phyloP scores from a whole-genome alignment of 116 monocot genomes.

The Iris pallida region DNA sequence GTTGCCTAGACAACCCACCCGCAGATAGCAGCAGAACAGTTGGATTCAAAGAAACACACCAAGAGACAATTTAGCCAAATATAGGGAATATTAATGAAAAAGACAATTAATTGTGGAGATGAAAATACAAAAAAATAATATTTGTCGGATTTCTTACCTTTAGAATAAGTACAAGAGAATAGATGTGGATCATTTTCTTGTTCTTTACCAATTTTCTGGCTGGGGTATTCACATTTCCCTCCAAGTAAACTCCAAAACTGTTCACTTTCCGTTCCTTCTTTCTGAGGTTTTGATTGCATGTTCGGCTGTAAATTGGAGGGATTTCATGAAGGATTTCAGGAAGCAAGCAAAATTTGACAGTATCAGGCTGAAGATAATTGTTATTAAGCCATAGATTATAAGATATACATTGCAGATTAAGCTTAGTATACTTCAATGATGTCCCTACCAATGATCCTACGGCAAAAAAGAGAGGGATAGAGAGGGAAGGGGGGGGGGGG shows the following conservation, averaged over 20 bases:
- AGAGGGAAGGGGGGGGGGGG: too few relatives aligned
- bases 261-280: slow-evolving; percentile 80
- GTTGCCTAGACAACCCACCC: slow-evolving; percentile 36
- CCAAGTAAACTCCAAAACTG: slow-evolving; percentile 80
- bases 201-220: slow-evolving; percentile 70
- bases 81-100: not conserved
- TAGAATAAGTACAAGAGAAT: slow-evolving; percentile 53
- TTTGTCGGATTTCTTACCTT: slow-evolving; percentile 40
- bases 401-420: too few relatives aligned
- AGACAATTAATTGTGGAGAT: not conserved
- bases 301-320: slow-evolving; percentile 51
- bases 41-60: slow-evolving; percentile 1
- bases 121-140: not conserved
- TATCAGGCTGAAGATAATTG: not conserved
- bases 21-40: slow-evolving; percentile 1
- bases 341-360: not conserved
- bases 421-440: too few relatives aligned
- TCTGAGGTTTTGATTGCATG: slow-evolving; percentile 65
- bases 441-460: too few relatives aligned
- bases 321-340: not conserved
- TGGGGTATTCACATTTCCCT: slow-evolving; percentile 72
- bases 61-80: slow-evolving; percentile 8
- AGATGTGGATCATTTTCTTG: slow-evolving; percentile 75
- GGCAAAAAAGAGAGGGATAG: not conserved
- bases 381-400: not conserved